Conservation (phyloP, 78 protist species). For the Polysphondylium violaceum region DNA sequence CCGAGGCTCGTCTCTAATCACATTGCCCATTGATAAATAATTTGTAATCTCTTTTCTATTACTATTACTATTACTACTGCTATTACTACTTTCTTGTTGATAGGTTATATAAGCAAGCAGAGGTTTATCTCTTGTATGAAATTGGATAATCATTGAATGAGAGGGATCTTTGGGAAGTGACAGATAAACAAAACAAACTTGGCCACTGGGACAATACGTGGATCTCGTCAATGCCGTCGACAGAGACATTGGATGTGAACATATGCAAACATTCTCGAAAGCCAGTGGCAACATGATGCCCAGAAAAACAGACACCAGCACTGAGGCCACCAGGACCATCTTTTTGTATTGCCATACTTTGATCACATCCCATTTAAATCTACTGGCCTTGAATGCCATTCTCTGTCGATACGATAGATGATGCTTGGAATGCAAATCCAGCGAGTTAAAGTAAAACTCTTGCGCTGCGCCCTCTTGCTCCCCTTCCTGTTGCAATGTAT, state of each 20-base stretch:
- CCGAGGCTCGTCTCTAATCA: conserved; percentile 39
- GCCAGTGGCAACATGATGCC: conserved; percentile 18
- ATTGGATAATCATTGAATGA: conserved; percentile 56
- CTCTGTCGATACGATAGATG: not conserved
- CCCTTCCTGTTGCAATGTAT: no score
- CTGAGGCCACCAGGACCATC: not conserved
- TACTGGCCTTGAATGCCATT: not conserved
- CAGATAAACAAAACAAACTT: conserved; percentile 37
- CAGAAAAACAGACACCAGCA: not conserved
- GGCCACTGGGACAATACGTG: conserved; percentile 15
- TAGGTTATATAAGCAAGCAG: not conserved
- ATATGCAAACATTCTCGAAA: conserved; percentile 34
- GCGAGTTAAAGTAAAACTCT: not conserved
- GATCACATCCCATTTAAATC: no score
- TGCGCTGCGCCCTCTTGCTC: not conserved
- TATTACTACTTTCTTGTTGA: not conserved
- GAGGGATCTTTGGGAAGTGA: conserved; percentile 45
- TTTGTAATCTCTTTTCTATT: not conserved
- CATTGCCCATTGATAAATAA: conserved; percentile 10
- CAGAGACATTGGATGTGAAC: conserved; percentile 71
- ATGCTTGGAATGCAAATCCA: not conserved
- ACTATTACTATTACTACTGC: not conserved
- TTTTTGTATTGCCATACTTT: not conserved
- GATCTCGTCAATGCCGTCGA: conserved; percentile 21
- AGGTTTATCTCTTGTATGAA: conserved; percentile 61